phyloP scores from a whole-genome alignment of 495 filamentous ascomycete genomes.

The Filosporella fistucella region DNA sequence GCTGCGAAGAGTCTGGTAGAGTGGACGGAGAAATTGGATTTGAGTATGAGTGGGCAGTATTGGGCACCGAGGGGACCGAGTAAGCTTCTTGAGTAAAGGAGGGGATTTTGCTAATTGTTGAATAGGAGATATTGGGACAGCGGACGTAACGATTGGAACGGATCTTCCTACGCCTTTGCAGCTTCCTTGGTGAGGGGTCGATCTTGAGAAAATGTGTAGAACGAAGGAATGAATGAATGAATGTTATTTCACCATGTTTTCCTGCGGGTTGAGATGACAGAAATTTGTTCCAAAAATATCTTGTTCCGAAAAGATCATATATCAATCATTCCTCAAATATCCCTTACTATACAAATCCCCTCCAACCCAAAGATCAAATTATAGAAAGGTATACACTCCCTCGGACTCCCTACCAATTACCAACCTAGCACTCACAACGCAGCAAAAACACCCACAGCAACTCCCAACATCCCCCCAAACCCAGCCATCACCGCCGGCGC shows the following conservation, averaged over 20 bases:
- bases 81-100: conserved; percentile 30
- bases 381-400: not conserved
- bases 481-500: conserved; percentile 16
- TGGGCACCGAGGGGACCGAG: conserved; percentile 68
- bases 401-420: conserved; percentile 1
- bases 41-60: conserved; percentile 61
- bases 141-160: conserved; percentile 57
- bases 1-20: conserved; percentile 58
- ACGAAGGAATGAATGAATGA: no score
- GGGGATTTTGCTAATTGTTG: not conserved
- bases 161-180: conserved; percentile 58
- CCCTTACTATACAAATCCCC: no score
- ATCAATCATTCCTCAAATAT: no score
- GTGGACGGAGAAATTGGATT: conserved; percentile 59
- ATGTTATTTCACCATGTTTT: no score
- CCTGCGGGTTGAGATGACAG: no score
- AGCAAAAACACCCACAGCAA: conserved; percentile 23
- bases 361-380: no score
- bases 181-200: conserved; percentile 70
- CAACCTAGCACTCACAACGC: conserved; percentile 3
- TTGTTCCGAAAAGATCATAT: no score
- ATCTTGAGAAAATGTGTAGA: no score
- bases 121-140: conserved; percentile 63
- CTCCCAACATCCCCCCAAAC: conserved; percentile 22
- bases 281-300: no score